Evolutionary conservation across 352 stramenopile species (phyloP).

Genomic region (Globisporangium iwayamae): DNA sequence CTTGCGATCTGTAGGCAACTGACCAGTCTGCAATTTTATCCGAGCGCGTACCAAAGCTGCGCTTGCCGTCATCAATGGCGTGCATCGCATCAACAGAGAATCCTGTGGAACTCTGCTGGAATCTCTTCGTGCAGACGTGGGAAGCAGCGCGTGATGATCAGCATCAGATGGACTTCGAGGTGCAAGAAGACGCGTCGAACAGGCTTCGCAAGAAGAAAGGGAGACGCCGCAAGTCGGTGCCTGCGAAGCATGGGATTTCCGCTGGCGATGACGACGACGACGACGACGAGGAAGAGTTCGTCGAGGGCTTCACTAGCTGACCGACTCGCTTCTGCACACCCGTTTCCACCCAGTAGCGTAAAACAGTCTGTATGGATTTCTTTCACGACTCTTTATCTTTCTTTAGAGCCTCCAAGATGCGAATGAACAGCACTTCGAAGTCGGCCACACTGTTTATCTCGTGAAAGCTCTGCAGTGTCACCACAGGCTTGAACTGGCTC

Average conservation of each 20-base stretch:
- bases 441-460: conserved; percentile 35
- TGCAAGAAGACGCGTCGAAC: conserved; percentile 21
- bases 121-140: conserved; percentile 53
- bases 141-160: conserved; percentile 57
- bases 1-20: conserved; percentile 17
- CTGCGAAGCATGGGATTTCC: conserved; percentile 17
- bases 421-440: conserved; percentile 64
- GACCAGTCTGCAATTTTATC: conserved; percentile 25
- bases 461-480: conserved; percentile 34
- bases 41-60: conserved; percentile 18
- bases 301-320: conserved; percentile 17
- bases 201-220: conserved; percentile 19
- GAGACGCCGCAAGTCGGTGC: conserved; percentile 32
- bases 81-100: conserved; percentile 30
- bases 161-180: conserved; percentile 65
- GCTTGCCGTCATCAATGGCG: conserved; percentile 15
- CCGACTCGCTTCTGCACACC: not conserved
- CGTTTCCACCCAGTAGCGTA: conserved; percentile 1
- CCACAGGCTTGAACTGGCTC: conserved; percentile 35
- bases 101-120: conserved; percentile 50
- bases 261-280: conserved; percentile 16
- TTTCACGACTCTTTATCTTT: conserved; percentile 17
- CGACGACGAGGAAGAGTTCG: conserved; percentile 17
- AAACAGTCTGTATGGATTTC: conserved; percentile 2
- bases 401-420: conserved; percentile 47